These are phyloP conservation scores for Isatis tinctoria DNA, from an alignment of 345 rosid species.

Conservation along the genomic window DNA sequence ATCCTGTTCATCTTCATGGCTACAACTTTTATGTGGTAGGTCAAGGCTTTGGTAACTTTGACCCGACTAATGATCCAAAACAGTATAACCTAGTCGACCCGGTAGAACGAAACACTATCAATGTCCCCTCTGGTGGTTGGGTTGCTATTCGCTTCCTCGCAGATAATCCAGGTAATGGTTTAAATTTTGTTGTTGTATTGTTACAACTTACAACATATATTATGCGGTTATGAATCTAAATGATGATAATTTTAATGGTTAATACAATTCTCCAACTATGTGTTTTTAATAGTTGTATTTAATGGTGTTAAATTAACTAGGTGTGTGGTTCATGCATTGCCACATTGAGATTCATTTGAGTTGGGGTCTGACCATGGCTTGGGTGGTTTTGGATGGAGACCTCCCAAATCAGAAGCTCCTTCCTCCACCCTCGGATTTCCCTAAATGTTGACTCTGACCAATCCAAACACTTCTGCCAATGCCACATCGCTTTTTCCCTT, in stretches of 20 bases:
- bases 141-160: conserved; percentile 64
- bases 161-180: conserved; percentile 63
- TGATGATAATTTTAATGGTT: not conserved
- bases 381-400: conserved; percentile 61
- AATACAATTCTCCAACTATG: not conserved
- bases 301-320: no score
- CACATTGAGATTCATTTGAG: conserved; percentile 67
- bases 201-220: not conserved
- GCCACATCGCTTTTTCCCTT: conserved; percentile 15
- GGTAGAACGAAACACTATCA: conserved; percentile 62
- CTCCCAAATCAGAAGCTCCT: conserved; percentile 60
- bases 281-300: not conserved
- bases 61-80: conserved; percentile 47
- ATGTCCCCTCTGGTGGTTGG: conserved; percentile 75
- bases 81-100: conserved; percentile 71
- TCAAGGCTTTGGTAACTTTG: conserved; percentile 73
- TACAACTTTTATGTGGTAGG: conserved; percentile 67
- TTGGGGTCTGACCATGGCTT: conserved; percentile 77
- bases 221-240: not conserved
- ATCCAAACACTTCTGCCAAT: conserved; percentile 5
- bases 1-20: conserved; percentile 83
- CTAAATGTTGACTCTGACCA: conserved; percentile 48
- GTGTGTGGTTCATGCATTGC: conserved; percentile 79
- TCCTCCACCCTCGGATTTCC: conserved; percentile 74
- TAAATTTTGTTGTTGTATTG: not conserved